Evolutionary conservation across 805 yeast species (phyloP).

Genomic region (Lachancea dasiensis): DNA sequence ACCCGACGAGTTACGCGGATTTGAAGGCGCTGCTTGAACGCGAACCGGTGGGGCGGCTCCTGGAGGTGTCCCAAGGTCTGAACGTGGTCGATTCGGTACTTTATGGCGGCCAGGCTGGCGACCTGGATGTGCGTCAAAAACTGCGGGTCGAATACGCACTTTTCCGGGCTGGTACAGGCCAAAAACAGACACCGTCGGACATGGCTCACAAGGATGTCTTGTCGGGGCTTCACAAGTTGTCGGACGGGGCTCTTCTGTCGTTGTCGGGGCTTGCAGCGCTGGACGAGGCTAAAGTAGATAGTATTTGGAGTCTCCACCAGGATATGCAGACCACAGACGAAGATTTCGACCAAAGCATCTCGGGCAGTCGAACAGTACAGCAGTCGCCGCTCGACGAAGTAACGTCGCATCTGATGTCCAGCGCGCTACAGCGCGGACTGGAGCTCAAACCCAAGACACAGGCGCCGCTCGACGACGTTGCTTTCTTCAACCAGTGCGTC

Average conservation of each 20-base stretch:
- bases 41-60: conserved; percentile 2
- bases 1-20: conserved; percentile 26
- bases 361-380: conserved; percentile 4
- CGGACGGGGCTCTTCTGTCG: background rate
- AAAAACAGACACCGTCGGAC: no score
- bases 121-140: conserved; percentile 26
- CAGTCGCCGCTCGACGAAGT: conserved; percentile 19
- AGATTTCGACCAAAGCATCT: conserved; percentile 2
- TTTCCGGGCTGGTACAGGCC: conserved; percentile 14
- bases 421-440: conserved; percentile 26
- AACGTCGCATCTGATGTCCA: conserved; percentile 29
- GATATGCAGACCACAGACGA: background rate
- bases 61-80: conserved; percentile 16
- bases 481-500: conserved; percentile 27
- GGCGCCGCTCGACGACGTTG: conserved; percentile 11
- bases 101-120: conserved; percentile 15
- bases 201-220: no score
- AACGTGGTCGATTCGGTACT: conserved; percentile 25
- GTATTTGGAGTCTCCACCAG: background rate
- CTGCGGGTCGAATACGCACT: conserved; percentile 27
- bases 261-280: conserved; percentile 1
- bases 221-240: background rate
- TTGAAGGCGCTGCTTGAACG: conserved; percentile 20
- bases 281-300: conserved; percentile 1
- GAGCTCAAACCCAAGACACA: conserved; percentile 18